Conservation (phyloP, 768 basidiomycete species). For the Tylopilus sp. region DNA sequence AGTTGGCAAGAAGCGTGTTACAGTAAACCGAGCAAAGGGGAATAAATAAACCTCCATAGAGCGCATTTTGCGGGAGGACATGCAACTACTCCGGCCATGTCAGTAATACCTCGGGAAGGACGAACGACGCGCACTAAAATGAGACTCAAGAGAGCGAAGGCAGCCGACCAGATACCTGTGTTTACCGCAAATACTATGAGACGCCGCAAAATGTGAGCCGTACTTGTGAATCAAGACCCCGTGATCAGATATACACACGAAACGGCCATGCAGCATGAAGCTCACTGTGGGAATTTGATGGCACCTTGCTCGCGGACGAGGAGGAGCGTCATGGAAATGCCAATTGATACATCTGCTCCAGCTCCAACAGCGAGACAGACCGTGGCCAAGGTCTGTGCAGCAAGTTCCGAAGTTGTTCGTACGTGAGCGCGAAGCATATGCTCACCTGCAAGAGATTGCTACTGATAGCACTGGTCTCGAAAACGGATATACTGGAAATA, state of each 20-base stretch:
- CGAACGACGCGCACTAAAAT: neutral
- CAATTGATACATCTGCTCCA: conserved; percentile 1
- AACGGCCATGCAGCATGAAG: too few relatives aligned
- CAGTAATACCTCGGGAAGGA: neutral
- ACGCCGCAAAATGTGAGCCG: neutral
- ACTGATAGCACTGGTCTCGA: neutral
- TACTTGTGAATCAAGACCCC: neutral
- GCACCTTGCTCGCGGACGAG: neutral
- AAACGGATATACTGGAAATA: neutral
- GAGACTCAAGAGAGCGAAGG: neutral
- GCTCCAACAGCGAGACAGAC: neutral
- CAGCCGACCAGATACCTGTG: neutral
- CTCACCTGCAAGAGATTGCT: neutral
- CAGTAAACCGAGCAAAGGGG: conserved; percentile 9
- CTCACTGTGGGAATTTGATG: neutral
- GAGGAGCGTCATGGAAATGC: conserved; percentile 2
- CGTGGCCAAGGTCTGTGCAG: neutral
- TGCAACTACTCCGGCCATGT: neutral
- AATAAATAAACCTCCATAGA: neutral
- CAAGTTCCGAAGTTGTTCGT: neutral
- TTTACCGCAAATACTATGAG: conserved; percentile 1
- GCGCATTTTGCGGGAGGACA: neutral
- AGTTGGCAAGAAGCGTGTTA: conserved; percentile 9
- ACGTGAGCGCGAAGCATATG: neutral
- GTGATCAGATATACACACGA: neutral